Evolutionary conservation across 257 asterid genomes (phyloP), one percentile per base, ranked within the genome.

Genomic region (Verbascum thapsus): DNA sequence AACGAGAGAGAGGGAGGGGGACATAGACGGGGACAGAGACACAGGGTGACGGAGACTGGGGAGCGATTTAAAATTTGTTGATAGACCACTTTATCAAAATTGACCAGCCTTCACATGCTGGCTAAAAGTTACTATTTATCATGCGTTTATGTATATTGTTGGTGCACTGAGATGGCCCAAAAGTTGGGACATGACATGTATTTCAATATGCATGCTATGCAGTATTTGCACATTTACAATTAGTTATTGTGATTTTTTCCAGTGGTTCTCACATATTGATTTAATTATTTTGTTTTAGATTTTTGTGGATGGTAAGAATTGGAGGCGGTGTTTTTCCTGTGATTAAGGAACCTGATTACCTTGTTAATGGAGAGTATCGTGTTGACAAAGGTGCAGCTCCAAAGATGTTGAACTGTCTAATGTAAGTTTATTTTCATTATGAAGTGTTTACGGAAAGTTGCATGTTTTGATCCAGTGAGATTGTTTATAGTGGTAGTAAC

Each of bases 281-380:
- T 23, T 49, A 60, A 71, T 58, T 55, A 13, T 67, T 61, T 74
- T 10, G 30, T 72, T 13, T 45, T 81, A 91, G 98, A 72, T 92
- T 94, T 76, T 80, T 94, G 81, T 94, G 99, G 99, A 94, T 94
- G 99, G 99, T 94, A 64, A 82, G 99, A 76, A 94, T 94, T 67
- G 99, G 97, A 58, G 99, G 99, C 0, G 97, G 97, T 40, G 96
- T 94, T 55, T 94, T 87, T 60, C 99, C 99, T 44, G 88, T 94
- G 35, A 94, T 94, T 51, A 90, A 94, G 82, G 99, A 94, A 63
- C 95, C 97, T 19, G 99, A 94, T 84, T 94, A 94, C 83, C 99
- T 94, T 63, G 99, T 82, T 72, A 94, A 94, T 68, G 99, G 99
- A 57, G 99, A 94, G 79, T 94, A 85, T 69, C 99, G 97, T 65